Percentiles rank a stretch among this genome's conserved stretches.
These are phyloP conservation scores for Lophiostoma macrostomum DNA, from an alignment of 495 filamentous ascomycete genomes.

Conservation along the genomic window DNA sequence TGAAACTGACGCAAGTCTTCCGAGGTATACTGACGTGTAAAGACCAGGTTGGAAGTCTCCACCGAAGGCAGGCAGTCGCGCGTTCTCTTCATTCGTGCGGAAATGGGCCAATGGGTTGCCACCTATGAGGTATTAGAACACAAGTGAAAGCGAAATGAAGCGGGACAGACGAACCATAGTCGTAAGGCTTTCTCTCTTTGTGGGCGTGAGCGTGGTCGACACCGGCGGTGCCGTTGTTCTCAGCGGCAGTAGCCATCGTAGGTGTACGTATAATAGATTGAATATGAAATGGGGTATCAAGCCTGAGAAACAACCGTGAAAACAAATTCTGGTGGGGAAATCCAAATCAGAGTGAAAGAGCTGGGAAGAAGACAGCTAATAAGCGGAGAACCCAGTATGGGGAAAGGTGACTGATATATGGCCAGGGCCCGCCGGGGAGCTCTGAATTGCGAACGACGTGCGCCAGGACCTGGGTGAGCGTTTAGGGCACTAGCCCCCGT, in stretches of 20 bases:
- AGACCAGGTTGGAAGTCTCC: constrained; percentile 96
- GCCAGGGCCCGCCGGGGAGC: constrained; percentile 14
- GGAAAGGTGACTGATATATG: constrained; percentile 30
- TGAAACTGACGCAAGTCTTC: not conserved
- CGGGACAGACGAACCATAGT: constrained; percentile 31
- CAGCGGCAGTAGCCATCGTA: constrained; percentile 29
- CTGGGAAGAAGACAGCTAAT: constrained; percentile 10
- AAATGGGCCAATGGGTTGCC: constrained; percentile 69
- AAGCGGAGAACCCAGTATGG: constrained; percentile 16
- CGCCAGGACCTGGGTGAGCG: constrained; percentile 21
- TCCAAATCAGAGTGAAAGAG: not conserved
- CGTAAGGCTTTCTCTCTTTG: constrained; percentile 33
- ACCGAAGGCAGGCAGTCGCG: constrained; percentile 76
- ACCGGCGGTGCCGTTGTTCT: constrained; percentile 28
- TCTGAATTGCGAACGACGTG: constrained; percentile 23
- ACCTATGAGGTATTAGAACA: constrained; percentile 32
- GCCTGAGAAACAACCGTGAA: not conserved
- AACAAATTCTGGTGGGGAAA: not conserved
- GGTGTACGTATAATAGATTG: not conserved
- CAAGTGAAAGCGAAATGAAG: not conserved
- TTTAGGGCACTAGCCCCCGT: constrained; percentile 10
- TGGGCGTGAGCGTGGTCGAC: constrained; percentile 18
- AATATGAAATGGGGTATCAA: constrained; percentile 19
- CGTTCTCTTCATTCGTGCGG: constrained; percentile 57
- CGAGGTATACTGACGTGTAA: constrained; percentile 51